Conservation (phyloP, 2,329 filamentous ascomycete genomes). For the Alternaria alternata region DNA sequence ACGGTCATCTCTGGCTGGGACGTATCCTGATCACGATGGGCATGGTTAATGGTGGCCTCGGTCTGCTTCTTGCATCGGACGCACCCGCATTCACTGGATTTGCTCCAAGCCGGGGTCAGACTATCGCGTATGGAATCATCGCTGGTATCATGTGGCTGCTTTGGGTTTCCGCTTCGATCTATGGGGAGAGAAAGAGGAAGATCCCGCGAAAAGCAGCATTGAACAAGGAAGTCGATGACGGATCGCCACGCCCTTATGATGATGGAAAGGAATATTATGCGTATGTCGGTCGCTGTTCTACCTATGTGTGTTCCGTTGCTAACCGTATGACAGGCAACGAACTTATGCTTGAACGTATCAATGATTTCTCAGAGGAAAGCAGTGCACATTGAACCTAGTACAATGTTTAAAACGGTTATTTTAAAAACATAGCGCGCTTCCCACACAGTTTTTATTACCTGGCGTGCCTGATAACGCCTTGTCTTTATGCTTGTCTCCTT, state of each 20-base stretch:
- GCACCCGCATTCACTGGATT: constrained; percentile 36
- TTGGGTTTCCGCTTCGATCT: constrained; percentile 39
- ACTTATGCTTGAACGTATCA: background rate
- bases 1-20: constrained; percentile 64
- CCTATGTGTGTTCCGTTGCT: background rate
- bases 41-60: constrained; percentile 65
- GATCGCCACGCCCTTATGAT: constrained; percentile 6
- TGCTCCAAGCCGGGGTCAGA: constrained; percentile 35
- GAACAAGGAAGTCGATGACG: constrained; percentile 20
- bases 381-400: background rate
- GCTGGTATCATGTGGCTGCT: constrained; percentile 47
- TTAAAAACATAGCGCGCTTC: fast-evolving
- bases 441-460: background rate
- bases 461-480: background rate
- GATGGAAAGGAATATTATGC: constrained; percentile 30
- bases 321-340: background rate
- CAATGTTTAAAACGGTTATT: background rate
- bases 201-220: constrained; percentile 15
- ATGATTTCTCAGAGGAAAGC: background rate
- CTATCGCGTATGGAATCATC: constrained; percentile 45
- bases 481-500: background rate
- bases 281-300: background rate
- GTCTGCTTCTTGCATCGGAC: constrained; percentile 51
- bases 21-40: constrained; percentile 60
- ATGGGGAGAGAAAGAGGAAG: constrained; percentile 35